These are phyloP conservation scores for Tricholoma saponaceum DNA, from an alignment of 768 basidiomycete genomes.

Conservation along the genomic window DNA sequence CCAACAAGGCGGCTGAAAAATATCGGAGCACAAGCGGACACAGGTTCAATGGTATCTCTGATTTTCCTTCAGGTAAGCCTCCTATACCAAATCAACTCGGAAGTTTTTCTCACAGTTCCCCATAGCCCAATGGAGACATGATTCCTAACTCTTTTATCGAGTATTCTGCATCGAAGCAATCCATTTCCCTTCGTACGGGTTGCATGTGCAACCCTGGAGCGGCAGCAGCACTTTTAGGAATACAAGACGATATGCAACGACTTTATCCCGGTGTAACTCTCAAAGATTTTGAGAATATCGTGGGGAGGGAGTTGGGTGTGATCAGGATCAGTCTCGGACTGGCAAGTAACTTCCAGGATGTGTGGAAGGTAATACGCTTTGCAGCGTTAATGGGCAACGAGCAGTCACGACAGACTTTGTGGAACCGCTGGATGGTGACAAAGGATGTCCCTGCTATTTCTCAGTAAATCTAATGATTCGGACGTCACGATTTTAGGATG, in stretches of 20 bases:
- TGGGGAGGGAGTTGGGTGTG: conserved; percentile 70
- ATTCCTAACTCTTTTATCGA: conserved; percentile 74
- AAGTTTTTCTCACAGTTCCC: conserved; percentile 7
- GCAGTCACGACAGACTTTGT: conserved; percentile 30
- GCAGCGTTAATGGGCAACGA: conserved; percentile 41
- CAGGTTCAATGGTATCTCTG: conserved; percentile 59
- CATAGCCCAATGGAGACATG: conserved; percentile 61
- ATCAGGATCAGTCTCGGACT: conserved; percentile 77
- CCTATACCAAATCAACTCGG: not conserved
- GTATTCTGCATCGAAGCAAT: conserved; percentile 55
- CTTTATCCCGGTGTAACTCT: conserved; percentile 59
- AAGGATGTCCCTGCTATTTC: conserved; percentile 9
- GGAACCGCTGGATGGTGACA: conserved; percentile 34
- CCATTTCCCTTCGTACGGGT: conserved; percentile 75
- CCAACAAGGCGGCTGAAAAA: conserved; percentile 50
- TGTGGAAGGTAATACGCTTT: conserved; percentile 53
- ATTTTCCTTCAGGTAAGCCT: conserved; percentile 59
- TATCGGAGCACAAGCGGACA: conserved; percentile 63
- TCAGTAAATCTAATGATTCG: conserved; percentile 17
- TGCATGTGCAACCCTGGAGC: conserved; percentile 90
- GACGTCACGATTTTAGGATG: not conserved
- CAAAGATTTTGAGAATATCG: conserved; percentile 52
- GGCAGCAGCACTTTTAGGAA: conserved; percentile 65
- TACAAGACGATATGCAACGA: conserved; percentile 58
- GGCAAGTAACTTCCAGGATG: conserved; percentile 75